Conservation (phyloP, 1,284 basidiomycete genomes). For the Naganishia liquefaciens region DNA sequence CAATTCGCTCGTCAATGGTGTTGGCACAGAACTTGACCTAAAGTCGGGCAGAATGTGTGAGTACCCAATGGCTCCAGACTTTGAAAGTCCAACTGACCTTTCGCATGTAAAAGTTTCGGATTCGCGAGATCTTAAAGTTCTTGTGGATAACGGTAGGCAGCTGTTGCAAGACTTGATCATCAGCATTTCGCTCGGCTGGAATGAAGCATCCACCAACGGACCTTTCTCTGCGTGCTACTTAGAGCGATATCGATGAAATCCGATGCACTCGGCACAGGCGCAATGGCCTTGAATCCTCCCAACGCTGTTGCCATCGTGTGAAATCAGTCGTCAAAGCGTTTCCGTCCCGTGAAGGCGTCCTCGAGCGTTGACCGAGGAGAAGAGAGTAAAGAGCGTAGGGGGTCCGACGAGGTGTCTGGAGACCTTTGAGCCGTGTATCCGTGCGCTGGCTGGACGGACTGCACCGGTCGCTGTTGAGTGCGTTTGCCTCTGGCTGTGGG, state of each 20-base stretch:
- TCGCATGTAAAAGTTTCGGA: slow-evolving; percentile 81
- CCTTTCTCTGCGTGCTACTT: slow-evolving; percentile 31
- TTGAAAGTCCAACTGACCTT: slow-evolving; percentile 57
- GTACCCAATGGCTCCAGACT: not conserved
- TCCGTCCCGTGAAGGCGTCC: not conserved
- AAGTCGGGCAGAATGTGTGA: not conserved
- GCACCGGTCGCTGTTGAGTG: not conserved
- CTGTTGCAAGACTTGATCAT: slow-evolving; percentile 1
- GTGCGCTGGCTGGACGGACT: not conserved
- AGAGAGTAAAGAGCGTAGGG: not conserved
- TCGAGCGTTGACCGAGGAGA: not conserved
- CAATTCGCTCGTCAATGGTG: slow-evolving; percentile 93
- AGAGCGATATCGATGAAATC: slow-evolving; percentile 92
- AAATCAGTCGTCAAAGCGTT: not conserved
- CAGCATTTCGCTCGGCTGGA: too few relatives aligned
- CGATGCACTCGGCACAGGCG: slow-evolving; percentile 90
- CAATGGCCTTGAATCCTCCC: slow-evolving; percentile 82
- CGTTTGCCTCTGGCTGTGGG: slow-evolving; percentile 8
- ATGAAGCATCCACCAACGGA: not conserved
- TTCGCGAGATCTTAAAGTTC: slow-evolving; percentile 88
- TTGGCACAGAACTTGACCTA: slow-evolving; percentile 96
- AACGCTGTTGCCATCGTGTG: slow-evolving; percentile 25
- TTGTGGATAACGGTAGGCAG: slow-evolving; percentile 77
- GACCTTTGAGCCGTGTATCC: not conserved
- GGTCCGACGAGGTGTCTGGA: slow-evolving; percentile 12